A percentile compares a stretch with the other conserved stretches of the same genome.
Conservation (phyloP, 228 moss, liverwort and hornwort genomes). For the Sphagnum fallax region DNA sequence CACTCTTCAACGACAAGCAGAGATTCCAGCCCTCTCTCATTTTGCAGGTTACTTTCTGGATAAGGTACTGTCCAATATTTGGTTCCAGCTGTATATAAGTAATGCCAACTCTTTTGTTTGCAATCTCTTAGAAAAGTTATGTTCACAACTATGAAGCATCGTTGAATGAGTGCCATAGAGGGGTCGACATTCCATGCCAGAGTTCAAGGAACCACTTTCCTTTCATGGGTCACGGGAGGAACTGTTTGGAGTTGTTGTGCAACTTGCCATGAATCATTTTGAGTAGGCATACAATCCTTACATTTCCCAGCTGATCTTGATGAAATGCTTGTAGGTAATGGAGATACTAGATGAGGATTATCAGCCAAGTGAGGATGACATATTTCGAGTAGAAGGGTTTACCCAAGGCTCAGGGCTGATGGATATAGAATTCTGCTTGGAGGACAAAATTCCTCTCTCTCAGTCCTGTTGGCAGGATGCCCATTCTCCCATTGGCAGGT, state of each 20-base stretch:
- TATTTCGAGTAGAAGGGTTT: conserved; percentile 37
- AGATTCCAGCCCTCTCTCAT: conserved; percentile 28
- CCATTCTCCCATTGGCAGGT: conserved; percentile 29
- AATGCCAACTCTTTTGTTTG: too few species aligned
- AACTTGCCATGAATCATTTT: too few species aligned
- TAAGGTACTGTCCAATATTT: conserved; percentile 15
- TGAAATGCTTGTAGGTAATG: conserved; percentile 16
- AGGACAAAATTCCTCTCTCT: conserved; percentile 27
- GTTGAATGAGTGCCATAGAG: too few species aligned
- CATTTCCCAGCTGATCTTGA: neutral
- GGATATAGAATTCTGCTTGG: conserved; percentile 41
- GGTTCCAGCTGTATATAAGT: too few species aligned
- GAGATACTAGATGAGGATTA: conserved; percentile 29
- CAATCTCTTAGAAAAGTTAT: too few species aligned
- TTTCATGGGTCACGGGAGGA: too few species aligned
- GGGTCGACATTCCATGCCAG: too few species aligned
- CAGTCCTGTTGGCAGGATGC: conserved; percentile 27
- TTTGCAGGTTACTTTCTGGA: conserved; percentile 36
- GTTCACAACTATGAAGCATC: too few species aligned
- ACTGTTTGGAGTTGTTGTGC: too few species aligned
- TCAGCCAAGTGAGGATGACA: conserved; percentile 29
- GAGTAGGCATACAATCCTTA: too few species aligned
- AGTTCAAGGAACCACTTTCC: too few species aligned
- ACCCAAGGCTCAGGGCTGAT: conserved; percentile 51
- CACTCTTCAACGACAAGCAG: conserved; percentile 16